Percentiles rank a stretch among this genome's conserved stretches.
Conservation (phyloP, 2,329 filamentous ascomycete genomes). For the Ascochyta rabiei region DNA sequence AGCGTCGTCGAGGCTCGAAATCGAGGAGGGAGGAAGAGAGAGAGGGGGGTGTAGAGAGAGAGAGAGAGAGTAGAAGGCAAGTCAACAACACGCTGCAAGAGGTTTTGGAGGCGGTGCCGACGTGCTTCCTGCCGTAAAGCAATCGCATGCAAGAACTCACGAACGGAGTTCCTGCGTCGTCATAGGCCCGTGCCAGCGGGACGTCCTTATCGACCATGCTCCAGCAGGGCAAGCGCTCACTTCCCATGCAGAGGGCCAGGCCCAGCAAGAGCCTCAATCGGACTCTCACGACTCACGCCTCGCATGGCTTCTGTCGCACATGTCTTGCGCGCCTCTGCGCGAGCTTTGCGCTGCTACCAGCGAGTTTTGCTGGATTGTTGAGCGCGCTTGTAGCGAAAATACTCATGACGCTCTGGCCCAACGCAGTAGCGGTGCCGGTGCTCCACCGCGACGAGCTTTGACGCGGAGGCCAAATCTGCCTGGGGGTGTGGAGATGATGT, state of each 20-base stretch:
- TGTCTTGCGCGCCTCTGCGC: conserved; percentile 5
- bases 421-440: conserved; percentile 24
- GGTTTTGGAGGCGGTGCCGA: conserved; percentile 29
- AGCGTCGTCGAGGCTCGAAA: conserved; percentile 14
- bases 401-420: conserved; percentile 20
- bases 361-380: conserved; percentile 30
- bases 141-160: conserved; percentile 43
- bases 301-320: conserved; percentile 14
- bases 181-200: conserved; percentile 36
- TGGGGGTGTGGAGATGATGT: conserved; percentile 18
- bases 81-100: conserved; percentile 10
- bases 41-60: conserved; percentile 9
- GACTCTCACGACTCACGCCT: conserved; percentile 6
- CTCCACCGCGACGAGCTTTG: conserved; percentile 14
- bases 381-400: conserved; percentile 32
- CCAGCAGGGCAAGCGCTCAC: conserved; percentile 9
- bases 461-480: conserved; percentile 6
- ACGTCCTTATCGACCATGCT: conserved; percentile 32
- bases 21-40: conserved; percentile 13
- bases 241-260: conserved; percentile 9
- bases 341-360: conserved; percentile 8
- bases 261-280: conserved; percentile 15
- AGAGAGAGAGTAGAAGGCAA: conserved; percentile 12
- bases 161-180: conserved; percentile 31
- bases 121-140: conserved; percentile 19